Conservation (phyloP, 176 grass and related monocot species). For the Themeda triandra region DNA sequence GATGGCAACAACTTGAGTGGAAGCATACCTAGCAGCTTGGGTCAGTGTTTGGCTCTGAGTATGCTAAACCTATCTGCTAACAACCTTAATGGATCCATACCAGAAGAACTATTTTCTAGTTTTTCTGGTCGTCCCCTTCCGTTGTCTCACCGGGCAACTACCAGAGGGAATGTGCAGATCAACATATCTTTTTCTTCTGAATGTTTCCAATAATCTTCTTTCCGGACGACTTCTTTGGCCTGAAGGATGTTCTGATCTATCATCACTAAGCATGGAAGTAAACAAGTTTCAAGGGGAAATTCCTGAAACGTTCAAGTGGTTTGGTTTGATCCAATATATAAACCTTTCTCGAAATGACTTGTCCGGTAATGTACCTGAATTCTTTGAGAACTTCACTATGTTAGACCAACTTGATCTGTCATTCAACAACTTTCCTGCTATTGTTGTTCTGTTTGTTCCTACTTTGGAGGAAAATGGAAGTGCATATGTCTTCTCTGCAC, state of each 20-base stretch:
- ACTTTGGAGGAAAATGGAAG: too few relatives aligned
- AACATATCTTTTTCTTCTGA: too few relatives aligned
- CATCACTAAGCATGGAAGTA: not conserved
- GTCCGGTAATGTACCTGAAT: not conserved
- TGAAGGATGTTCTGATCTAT: too few relatives aligned
- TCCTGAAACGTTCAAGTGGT: not conserved
- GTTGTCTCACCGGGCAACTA: not conserved
- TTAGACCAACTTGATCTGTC: constrained; percentile 17
- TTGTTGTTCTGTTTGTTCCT: too few relatives aligned
- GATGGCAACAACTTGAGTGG: not conserved
- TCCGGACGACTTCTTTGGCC: too few relatives aligned
- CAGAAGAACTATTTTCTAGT: not conserved
- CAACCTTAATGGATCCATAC: not conserved
- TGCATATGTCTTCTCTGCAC: too few relatives aligned
- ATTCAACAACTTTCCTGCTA: constrained; percentile 22
- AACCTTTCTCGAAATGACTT: constrained; percentile 12
- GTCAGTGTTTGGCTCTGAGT: not conserved
- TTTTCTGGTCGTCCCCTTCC: not conserved
- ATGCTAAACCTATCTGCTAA: not conserved
- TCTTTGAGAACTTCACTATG: not conserved
- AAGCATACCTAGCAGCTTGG: not conserved
- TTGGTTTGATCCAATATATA: not conserved
- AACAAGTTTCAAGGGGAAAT: constrained; percentile 4
- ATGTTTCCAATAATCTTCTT: too few relatives aligned
- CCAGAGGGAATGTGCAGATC: not conserved